Evolutionary conservation across 2,329 filamentous ascomycete genomes (phyloP), one percentile per base, ranked within the genome.

Genomic region (Rhexocercosporidium sp.): DNA sequence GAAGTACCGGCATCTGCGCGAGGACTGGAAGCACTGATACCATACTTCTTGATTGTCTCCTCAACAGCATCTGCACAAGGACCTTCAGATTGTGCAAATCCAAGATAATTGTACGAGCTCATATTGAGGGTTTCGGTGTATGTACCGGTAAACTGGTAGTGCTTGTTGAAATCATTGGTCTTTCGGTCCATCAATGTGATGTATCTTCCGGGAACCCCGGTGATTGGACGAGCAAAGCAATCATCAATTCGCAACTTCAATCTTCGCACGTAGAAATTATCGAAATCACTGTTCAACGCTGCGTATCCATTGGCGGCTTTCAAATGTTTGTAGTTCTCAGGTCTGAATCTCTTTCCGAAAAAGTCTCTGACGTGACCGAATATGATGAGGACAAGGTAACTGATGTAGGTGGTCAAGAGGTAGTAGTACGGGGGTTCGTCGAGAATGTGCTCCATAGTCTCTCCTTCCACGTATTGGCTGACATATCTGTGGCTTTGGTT

Each of bases 101-200:
- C 96, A 27, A 99, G 92, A 78, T 99, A 99, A 81, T 99, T 99
- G 86, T 99, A 99, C 1, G 96, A 99, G 83, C 95, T 97, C 91
- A 99, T 92, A 82, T 99, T 99, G 75, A 99, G 84, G 0, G 96
- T 98, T 80, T 99, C 93, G 1, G 95, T 98, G 67, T 88, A 91
- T 57, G 93, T 97, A 66, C 96, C 96, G 1, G 92, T 94, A 79
- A 94, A 90, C 78, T 92, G 88, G 83, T 97, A 99, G 66, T 91
- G 90, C 76, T 91, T 86, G 82, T 99, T 99, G 84, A 93, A 94
- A 78, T 99, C 93, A 77, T 95, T 87, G 2, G 94, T 97, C 74
- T 88, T 91, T 76, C 96, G 93, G 79, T 98, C 95, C 73, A 98
- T 86, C 46, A 99, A 85, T 27, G 93, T 98, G 75, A 99, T 96